Evolutionary conservation across 2,329 filamentous ascomycete species (phyloP), one percentile per base, ranked within the genome.

Genomic region (Claviceps maximensis): DNA sequence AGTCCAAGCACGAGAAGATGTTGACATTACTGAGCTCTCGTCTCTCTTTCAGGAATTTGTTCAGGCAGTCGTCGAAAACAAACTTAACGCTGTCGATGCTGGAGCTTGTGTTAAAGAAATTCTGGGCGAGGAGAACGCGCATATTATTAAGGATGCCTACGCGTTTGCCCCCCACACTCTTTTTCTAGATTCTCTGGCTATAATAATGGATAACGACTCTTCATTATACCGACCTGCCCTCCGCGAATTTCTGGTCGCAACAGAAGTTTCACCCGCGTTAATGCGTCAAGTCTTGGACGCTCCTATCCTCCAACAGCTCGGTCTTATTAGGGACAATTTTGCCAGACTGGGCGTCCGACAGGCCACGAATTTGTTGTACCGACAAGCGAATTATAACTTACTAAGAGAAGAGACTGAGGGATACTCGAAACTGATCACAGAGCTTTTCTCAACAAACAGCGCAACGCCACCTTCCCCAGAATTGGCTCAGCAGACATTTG

Each of bases 331-430:
- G 49, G 82, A 85, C n/a, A 91, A 84, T 6, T 98, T 97, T 66
- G 75, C 79, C 54, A 84, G 84, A 59, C 82, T 93, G 64, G 85
- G 86, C 17, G 89, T 95, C 58, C 84, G 91, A 53, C 89, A 94
- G 63, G 87, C 90, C 49, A 98, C 93, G 8, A 95, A 96, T 61
- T 76, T 93, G 4, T 78, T 98, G 0, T 98, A 98, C 67, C 85
- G 90, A 55, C 93, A 97, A 69, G 89, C 91, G 15, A 97, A 95
- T 67, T 97, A 95, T 74, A 98, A 98, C 62, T 73, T 98, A 8
- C 74, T 98, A 21, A 84, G 93, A 46, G 93, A 98, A 71, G 93
- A 98, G 69, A 89, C 89, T 0, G 93, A 98, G 69, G 93, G 94
- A 42, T 98, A 95, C 65, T 90, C 93, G 0, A 98, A 98, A 67